Base-by-base conservation (phyloP, 2,329 filamentous ascomycete genomes). In the Graphilbum fragrans region DNA sequence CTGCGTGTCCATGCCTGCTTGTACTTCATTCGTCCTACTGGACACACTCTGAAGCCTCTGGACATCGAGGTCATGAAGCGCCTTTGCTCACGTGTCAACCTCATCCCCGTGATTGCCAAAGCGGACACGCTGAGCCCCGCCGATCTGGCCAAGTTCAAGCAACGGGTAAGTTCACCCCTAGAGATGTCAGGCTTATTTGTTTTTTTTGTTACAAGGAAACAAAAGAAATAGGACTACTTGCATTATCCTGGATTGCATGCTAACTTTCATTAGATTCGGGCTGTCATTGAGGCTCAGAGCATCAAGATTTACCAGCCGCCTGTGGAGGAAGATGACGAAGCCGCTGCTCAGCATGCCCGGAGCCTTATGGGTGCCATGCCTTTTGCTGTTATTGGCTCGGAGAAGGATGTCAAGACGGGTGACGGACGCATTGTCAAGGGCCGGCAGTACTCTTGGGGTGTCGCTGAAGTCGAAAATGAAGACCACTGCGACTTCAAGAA, bases 401-500 rank as follows among this genome's bases (percentile, higher is more conserved):
- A 98, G 76, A 96, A 95, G 74, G 93, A 98, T 56, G 92, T 98
- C 54, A 94, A 94, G 77, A 94, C 88, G 42, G 74, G 80, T 55
- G 92, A 98, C 58, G 87, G 86, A 56, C 90, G 90, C 62, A 93
- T 94, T 51, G 88, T 96, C 63, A 98, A 98, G 78, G 92, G 92
- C 52, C 87, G 92, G 49, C 93, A 98, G 66, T 98, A 98, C 69
- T 86, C 87, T 42, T 98, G 92, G 92, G 92, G 92, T 74, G 92
- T 98, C 55, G 92, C 92, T 47, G 92, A 98, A 66, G 92, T 98
- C 40, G 92, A 98, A 76, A 98, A 98, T 61, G 92, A 98, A 69
- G 92, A 98, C 61, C 92, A 98, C 75, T 98, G 92, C 69, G 92
- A 98, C 67, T 98, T 98, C 76, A 98, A 98, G 83, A 98, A 98